Percentiles rank a stretch among this genome's conserved stretches.
Evolutionary conservation across 2,329 filamentous ascomycete species (phyloP).

Genomic region (Aspergillus bombycis): DNA sequence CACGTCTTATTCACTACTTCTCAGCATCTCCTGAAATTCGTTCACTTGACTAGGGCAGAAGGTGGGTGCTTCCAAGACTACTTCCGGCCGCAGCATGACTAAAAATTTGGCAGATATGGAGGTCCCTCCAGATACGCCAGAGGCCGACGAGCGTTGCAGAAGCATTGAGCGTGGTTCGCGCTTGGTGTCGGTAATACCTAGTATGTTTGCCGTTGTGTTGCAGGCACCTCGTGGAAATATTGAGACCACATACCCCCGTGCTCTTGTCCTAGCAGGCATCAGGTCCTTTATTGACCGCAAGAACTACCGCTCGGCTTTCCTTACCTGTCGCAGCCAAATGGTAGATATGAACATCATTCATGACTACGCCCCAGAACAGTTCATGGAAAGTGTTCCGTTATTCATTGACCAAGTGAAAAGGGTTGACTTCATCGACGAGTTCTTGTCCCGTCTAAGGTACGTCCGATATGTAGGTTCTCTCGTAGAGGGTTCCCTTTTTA

Average conservation of each 20-base stretch:
- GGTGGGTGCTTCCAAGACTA: constrained; percentile 51
- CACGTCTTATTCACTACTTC: constrained; percentile 93
- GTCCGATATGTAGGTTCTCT: constrained; percentile 21
- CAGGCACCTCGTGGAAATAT: constrained; percentile 97
- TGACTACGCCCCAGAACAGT: constrained; percentile 86
- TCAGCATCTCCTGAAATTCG: constrained; percentile 90
- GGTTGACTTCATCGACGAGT: constrained; percentile 82
- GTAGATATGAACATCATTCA: constrained; percentile 98
- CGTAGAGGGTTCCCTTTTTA: constrained; percentile 27
- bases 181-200: constrained; percentile 86
- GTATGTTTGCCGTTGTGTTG: constrained; percentile 79
- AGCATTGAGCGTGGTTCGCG: constrained; percentile 87
- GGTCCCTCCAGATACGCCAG: constrained; percentile 83
- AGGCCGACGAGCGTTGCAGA: constrained; percentile 87
- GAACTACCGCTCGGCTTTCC: constrained; percentile 82
- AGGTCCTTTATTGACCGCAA: constrained; percentile 76
- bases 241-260: constrained; percentile 91
- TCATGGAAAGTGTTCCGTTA: constrained; percentile 72
- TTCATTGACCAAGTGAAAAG: constrained; percentile 87
- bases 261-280: constrained; percentile 89
- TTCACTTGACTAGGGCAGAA: constrained; percentile 72
- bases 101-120: constrained; percentile 66
- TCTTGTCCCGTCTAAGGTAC: constrained; percentile 81
- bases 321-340: constrained; percentile 85
- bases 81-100: neutral